A percentile compares a stretch with the other conserved stretches of the same genome.
Conservation (phyloP, 164 flowering plant genomes). For the Akebia trifoliata region DNA sequence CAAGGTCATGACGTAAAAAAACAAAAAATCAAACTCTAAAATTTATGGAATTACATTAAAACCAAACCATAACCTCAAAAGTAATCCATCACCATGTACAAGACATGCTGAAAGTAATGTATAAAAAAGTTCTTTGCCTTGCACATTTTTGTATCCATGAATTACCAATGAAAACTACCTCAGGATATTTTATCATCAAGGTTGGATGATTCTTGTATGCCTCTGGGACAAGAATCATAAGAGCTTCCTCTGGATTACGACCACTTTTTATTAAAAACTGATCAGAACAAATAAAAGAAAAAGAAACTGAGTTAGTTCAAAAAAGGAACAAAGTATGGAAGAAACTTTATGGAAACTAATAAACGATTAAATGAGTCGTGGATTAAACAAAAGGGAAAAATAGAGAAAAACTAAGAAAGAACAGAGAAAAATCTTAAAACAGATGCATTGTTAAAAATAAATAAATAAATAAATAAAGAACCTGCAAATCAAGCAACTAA, state of each 20-base stretch:
- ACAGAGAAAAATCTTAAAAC: not conserved
- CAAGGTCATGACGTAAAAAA: too few relatives aligned
- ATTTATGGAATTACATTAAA: too few relatives aligned
- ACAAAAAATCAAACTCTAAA: too few relatives aligned
- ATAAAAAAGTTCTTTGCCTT: too few relatives aligned
- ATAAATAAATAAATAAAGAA: too few relatives aligned
- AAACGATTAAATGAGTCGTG: not conserved
- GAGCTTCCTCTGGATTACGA: conserved; percentile 84
- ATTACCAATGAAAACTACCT: conserved; percentile 43
- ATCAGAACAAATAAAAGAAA: conserved; percentile 11
- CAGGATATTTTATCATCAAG: conserved; percentile 82
- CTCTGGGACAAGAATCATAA: conserved; percentile 99
- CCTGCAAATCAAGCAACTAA: too few relatives aligned
- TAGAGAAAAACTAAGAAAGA: not conserved
- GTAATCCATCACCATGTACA: too few relatives aligned
- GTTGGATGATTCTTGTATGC: conserved; percentile 99
- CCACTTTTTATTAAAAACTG: conserved; percentile 95
- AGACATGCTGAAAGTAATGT: too few relatives aligned
- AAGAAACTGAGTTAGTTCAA: conserved; percentile 1
- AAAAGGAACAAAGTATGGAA: not conserved
- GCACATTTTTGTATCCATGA: not conserved
- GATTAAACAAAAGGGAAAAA: too few relatives aligned
- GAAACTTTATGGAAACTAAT: not conserved
- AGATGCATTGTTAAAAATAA: too few relatives aligned
- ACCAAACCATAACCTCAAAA: too few relatives aligned